Evolutionary conservation across 2,329 filamentous ascomycete genomes (phyloP), one percentile per base, ranked within the genome.

Genomic region (Neonectria hederae): DNA sequence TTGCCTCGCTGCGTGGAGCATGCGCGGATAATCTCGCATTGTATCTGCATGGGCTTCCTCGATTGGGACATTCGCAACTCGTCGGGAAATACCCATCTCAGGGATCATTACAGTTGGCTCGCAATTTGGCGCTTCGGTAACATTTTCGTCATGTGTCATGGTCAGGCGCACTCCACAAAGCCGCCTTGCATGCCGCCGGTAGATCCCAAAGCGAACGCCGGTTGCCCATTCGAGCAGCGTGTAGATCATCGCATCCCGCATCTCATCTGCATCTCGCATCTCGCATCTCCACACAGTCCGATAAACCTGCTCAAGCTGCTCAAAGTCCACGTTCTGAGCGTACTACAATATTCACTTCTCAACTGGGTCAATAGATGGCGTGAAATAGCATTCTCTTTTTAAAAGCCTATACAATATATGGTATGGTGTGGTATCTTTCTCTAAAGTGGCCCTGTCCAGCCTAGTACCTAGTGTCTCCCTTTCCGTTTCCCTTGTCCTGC

Each of bases 401-500:
- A n/a, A n/a, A 51, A 21, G 28, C 48, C 19, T 51, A 51, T 32
- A 24, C 40, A 24, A 45, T 58, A 42, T 24, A 10, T 22, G 7
- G 28, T 46, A 32, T 51, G 7, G 30, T 46, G 45, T 58, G 46
- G 35, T 43, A 59, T 52, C 35, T 26, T 45, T 26, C 48, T 48
- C 42, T 58, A 51, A 51, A 30, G 48, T 51, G 57, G 60, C 54
- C 30, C 60, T 59, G 42, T 58, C 48, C 60, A 58, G 30, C 48
- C 60, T 42, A 54, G 45, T 43, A n/a, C 59, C 52, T n/a, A 32
- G 42, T 38, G 21, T 51, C 51, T 49, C 35, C 61, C 42, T 14
- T 32, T 51, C 46, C 54, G 55, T 40, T 40, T 55, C 43, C 49
- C 26, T 40, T 55, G 54, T 54, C 40, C 48, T 21, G 60, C 42